Conservation (phyloP, 1,139 yeast genomes). For the Nakaseomyces sp. region DNA sequence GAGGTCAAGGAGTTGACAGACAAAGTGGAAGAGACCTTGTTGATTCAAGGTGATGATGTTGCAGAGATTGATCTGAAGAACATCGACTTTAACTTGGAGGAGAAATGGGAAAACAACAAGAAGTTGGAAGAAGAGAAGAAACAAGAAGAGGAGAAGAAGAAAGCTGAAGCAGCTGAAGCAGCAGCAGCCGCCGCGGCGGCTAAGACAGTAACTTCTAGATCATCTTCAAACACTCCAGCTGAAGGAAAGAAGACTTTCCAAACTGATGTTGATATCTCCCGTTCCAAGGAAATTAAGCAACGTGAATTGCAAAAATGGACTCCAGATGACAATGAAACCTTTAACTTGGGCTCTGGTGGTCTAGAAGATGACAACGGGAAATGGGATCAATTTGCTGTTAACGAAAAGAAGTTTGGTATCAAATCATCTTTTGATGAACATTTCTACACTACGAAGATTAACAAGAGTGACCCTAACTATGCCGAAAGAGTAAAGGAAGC, state of each 20-base stretch:
- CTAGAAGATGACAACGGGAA: slow-evolving; percentile 39
- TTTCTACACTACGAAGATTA: slow-evolving; percentile 77
- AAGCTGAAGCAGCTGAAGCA: slow-evolving; percentile 7
- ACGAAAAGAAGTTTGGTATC: slow-evolving; percentile 81
- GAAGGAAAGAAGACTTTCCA: slow-evolving; percentile 38
- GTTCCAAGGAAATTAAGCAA: slow-evolving; percentile 39
- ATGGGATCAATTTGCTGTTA: slow-evolving; percentile 95
- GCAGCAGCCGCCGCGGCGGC: slow-evolving; percentile 12
- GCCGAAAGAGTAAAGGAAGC: slow-evolving; percentile 59
- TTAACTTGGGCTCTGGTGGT: slow-evolving; percentile 28
- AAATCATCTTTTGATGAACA: slow-evolving; percentile 82
- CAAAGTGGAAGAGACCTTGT: slow-evolving; percentile 39
- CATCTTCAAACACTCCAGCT: slow-evolving; percentile 4
- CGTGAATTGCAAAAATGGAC: slow-evolving; percentile 81
- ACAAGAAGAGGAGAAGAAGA: slow-evolving; percentile 8
- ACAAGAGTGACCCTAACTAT: slow-evolving; percentile 68
- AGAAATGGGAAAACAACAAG: slow-evolving; percentile 19
- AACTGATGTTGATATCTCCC: slow-evolving; percentile 79
- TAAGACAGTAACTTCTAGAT: slow-evolving; percentile 24
- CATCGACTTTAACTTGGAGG: slow-evolving; percentile 23
- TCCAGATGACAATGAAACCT: slow-evolving; percentile 46
- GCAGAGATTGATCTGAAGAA: slow-evolving; percentile 44
- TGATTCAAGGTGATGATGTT: slow-evolving; percentile 52
- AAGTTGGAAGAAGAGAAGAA: slow-evolving; percentile 12
- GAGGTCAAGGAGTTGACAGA: slow-evolving; percentile 30